Percentiles rank a stretch among this genome's conserved stretches.
Conservation (phyloP, 2,329 filamentous ascomycete species). For the Pyrenophora teres region DNA sequence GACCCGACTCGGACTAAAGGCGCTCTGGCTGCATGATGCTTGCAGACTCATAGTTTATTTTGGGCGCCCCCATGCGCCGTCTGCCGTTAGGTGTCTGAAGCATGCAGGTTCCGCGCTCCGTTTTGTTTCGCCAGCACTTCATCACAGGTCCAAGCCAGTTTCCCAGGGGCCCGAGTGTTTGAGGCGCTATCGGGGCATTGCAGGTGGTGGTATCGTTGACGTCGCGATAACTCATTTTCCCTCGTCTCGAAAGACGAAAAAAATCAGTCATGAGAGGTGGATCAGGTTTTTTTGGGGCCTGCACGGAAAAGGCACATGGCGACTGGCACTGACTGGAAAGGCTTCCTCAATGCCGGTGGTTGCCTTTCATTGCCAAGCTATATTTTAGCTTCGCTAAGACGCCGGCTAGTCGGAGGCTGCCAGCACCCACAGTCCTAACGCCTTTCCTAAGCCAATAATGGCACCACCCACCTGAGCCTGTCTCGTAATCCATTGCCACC, state of each 20-base stretch:
- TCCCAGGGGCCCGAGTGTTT: background rate
- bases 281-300: too few species aligned
- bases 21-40: constrained; percentile 8
- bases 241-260: background rate
- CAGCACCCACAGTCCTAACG: constrained; percentile 8
- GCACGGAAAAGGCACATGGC: constrained; percentile 7
- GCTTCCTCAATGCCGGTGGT: constrained; percentile 17
- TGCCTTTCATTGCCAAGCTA: constrained; percentile 19
- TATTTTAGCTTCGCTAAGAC: constrained; percentile 11
- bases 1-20: constrained; percentile 8
- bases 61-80: constrained; percentile 25
- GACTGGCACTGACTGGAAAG: constrained; percentile 19
- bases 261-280: background rate
- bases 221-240: too few species aligned
- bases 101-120: constrained; percentile 12
- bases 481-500: constrained; percentile 1
- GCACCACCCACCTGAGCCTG: constrained; percentile 6
- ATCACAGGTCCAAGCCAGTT: constrained; percentile 2
- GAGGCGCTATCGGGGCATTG: background rate
- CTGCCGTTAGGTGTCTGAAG: constrained; percentile 28
- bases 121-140: constrained; percentile 26
- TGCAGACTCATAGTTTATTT: constrained; percentile 27
- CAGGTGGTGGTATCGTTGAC: background rate
- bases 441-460: constrained; percentile 8
- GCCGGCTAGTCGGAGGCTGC: constrained; percentile 10